Evolutionary conservation across 371 early-diverging fungal species (phyloP).

Genomic region (Mucor piriformis): DNA sequence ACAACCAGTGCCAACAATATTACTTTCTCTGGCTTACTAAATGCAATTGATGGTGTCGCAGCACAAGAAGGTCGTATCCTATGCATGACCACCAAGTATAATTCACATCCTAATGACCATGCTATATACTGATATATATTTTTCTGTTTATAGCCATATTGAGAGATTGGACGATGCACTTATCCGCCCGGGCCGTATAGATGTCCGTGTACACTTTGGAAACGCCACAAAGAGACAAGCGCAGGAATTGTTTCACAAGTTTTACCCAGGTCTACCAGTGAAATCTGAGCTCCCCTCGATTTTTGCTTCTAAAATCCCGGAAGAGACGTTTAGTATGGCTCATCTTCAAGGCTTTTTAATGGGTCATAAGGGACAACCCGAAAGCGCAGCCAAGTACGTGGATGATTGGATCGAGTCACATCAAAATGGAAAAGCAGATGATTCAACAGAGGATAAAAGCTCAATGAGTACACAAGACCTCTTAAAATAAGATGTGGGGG

Average conservation of each 20-base stretch:
- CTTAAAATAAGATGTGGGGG: too few relatives aligned
- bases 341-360: constrained; percentile 65
- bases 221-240: constrained; percentile 78
- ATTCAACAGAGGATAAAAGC: constrained; percentile 5
- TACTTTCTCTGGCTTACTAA: constrained; percentile 71
- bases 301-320: constrained; percentile 59
- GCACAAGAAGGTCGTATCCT: constrained; percentile 77
- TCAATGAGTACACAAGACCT: too few relatives aligned
- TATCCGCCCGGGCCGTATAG: constrained; percentile 97
- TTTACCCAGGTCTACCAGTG: constrained; percentile 32
- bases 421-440: constrained; percentile 15
- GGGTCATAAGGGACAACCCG: constrained; percentile 55
- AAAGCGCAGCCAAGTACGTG: constrained; percentile 43
- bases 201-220: constrained; percentile 85
- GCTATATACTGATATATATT: background rate
- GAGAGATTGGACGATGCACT: constrained; percentile 95
- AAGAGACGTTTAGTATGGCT: constrained; percentile 60
- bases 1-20: constrained; percentile 35
- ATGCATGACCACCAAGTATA: constrained; percentile 85
- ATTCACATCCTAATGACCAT: too few relatives aligned
- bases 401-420: constrained; percentile 44
- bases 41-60: constrained; percentile 86
- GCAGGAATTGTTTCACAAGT: constrained; percentile 56
- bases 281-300: constrained; percentile 37
- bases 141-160: constrained; percentile 69